Percentiles rank a stretch among this genome's conserved stretches.
Conservation (phyloP, 225 moss, liverwort and hornwort species). For the Anthoceros angustus region DNA sequence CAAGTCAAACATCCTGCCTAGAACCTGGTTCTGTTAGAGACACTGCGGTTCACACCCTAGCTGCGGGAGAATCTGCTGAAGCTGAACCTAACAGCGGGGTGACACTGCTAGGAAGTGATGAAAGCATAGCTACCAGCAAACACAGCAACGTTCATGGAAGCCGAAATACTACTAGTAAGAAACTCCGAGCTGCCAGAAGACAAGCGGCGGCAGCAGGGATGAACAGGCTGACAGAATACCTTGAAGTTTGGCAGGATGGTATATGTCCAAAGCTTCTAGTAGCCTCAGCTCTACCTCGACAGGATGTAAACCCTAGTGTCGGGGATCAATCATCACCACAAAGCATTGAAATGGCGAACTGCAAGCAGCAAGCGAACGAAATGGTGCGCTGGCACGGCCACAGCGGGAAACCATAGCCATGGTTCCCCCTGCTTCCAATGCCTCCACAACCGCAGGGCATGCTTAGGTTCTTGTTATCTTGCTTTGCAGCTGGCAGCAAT, state of each 20-base stretch:
- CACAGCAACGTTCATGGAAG: background rate
- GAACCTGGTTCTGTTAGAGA: no score
- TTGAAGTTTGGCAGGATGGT: conserved; percentile 64
- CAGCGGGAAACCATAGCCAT: no score
- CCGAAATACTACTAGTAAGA: no score
- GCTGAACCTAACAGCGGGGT: no score
- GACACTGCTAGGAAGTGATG: no score
- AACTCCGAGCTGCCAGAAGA: background rate
- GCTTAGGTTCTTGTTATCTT: background rate
- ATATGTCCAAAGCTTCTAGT: conserved; percentile 73
- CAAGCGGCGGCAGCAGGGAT: background rate
- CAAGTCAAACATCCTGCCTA: background rate
- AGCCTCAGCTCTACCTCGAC: conserved; percentile 73
- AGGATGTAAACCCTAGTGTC: conserved; percentile 37
- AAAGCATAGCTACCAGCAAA: background rate
- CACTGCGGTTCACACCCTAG: no score
- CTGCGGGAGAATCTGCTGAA: no score
- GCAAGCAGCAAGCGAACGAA: background rate
- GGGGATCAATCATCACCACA: background rate
- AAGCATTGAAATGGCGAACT: background rate
- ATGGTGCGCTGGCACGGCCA: background rate
- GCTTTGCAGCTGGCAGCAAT: background rate
- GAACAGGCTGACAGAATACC: conserved; percentile 18
- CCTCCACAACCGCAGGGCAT: background rate
- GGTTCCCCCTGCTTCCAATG: no score